These are phyloP conservation scores for Coprinopsis sp. DNA, from an alignment of 768 basidiomycete genomes.

Conservation along the genomic window DNA sequence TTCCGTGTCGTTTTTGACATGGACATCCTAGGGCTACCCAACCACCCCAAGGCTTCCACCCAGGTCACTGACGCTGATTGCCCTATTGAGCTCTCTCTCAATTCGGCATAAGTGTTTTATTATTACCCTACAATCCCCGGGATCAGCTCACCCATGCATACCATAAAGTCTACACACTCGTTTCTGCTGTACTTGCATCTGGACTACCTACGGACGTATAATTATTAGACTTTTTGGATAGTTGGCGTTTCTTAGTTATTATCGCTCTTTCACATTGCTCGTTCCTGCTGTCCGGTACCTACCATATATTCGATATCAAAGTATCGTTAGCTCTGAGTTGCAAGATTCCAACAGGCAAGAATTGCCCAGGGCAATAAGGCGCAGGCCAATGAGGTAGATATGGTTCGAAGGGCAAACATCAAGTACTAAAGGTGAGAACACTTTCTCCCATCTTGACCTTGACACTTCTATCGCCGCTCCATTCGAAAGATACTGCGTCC, in stretches of 20 bases:
- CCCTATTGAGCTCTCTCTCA: conserved; percentile 61
- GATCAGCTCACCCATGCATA: background rate
- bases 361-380: too few species aligned
- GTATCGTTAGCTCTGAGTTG: background rate
- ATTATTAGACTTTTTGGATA: too few species aligned
- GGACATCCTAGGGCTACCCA: conserved; percentile 64
- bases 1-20: conserved; percentile 64
- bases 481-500: conserved; percentile 75
- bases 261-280: too few species aligned
- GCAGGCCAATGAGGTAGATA: too few species aligned
- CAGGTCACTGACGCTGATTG: conserved; percentile 58
- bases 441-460: conserved; percentile 78
- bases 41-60: conserved; percentile 48
- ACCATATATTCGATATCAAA: background rate
- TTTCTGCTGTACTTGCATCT: too few species aligned
- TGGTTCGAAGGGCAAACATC: conserved; percentile 10
- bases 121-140: background rate
- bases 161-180: too few species aligned
- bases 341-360: too few species aligned
- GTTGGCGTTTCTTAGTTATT: too few species aligned
- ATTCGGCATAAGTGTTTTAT: conserved; percentile 38
- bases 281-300: too few species aligned
- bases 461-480: conserved; percentile 81
- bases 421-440: conserved; percentile 83
- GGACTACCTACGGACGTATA: too few species aligned